phyloP scores from a whole-genome alignment of 306 rosid species.

The Lupinus albus region DNA sequence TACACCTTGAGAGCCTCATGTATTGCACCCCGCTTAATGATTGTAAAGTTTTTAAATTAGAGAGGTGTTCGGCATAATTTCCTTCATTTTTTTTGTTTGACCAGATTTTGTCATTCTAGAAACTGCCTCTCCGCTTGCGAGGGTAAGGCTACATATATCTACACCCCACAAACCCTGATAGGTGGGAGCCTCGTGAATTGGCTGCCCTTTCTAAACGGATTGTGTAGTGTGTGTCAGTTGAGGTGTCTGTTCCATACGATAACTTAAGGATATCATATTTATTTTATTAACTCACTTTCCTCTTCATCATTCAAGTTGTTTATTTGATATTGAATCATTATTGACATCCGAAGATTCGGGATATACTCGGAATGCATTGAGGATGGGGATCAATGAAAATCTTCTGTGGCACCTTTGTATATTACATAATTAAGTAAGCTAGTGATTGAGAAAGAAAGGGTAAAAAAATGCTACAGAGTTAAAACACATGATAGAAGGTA shows the following conservation, averaged over 20 bases:
- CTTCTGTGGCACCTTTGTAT: neutral
- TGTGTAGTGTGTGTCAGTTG: neutral
- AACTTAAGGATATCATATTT: neutral
- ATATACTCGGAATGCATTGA: neutral
- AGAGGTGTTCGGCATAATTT: too few species aligned
- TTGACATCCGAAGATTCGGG: neutral
- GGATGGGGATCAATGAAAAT: constrained; percentile 2
- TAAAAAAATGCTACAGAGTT: neutral
- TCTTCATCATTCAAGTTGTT: neutral
- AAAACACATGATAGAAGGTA: neutral
- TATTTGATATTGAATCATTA: neutral
- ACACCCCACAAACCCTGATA: too few species aligned
- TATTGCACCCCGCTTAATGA: too few species aligned
- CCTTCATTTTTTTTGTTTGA: neutral
- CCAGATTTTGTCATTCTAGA: too few species aligned
- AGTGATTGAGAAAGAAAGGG: neutral
- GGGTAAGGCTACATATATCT: too few species aligned
- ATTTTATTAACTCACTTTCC: neutral
- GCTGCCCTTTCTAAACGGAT: too few species aligned
- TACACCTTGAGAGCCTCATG: too few species aligned
- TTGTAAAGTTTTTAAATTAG: too few species aligned
- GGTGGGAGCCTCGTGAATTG: too few species aligned
- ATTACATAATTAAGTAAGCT: constrained; percentile 1
- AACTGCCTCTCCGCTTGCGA: too few species aligned
- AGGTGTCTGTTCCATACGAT: neutral